Evolutionary conservation across 345 rosid genomes (phyloP), one percentile per base, ranked within the genome.

Genomic region (Turritis glabra): DNA sequence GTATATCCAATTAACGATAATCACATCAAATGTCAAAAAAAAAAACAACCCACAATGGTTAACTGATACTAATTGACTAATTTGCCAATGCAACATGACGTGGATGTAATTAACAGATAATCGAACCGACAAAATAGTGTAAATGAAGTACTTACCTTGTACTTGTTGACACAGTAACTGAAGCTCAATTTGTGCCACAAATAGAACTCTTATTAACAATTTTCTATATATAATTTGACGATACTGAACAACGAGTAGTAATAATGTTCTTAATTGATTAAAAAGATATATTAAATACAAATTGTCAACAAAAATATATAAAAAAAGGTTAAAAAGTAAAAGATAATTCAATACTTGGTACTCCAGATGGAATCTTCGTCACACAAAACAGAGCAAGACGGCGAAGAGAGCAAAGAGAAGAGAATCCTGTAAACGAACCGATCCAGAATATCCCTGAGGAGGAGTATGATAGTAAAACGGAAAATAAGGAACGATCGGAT

Each of bases 401-500:
- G 44, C 37, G 17, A 75, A 30, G 32, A 80, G 15, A 2, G 75
- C 66, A 58, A 54, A 48, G 55, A 51, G 41, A 48, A 22, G 33
- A 51, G 43, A 41, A 58, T 37, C 40, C 1, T 54, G 22, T 5
- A 53, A 23, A 54, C 33, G 66, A 64, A 9, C 68, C 4, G 72
- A 68, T 5, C 72, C 61, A 26, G 85, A 76, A 7, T 32, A 51
- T 0, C 83, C 75, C 5, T 87, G 90, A 7, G 98, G 93, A 19
- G 97, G 96, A 54, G 2, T 84, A 76, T 92, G 79, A 81, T 79
- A 92, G 84, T 85, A 95, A 51, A 70, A 95, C 1, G 99, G 99
- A 58, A 95, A 95, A 84, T 92, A 95, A n/a, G 99, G 99, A 13
- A 95, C 99, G 62, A 95, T 90, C 1, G 97, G 99, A 79, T 95